These are phyloP conservation scores for Puccinia triticina DNA, from an alignment of 1,284 basidiomycete genomes.

Conservation along the genomic window DNA sequence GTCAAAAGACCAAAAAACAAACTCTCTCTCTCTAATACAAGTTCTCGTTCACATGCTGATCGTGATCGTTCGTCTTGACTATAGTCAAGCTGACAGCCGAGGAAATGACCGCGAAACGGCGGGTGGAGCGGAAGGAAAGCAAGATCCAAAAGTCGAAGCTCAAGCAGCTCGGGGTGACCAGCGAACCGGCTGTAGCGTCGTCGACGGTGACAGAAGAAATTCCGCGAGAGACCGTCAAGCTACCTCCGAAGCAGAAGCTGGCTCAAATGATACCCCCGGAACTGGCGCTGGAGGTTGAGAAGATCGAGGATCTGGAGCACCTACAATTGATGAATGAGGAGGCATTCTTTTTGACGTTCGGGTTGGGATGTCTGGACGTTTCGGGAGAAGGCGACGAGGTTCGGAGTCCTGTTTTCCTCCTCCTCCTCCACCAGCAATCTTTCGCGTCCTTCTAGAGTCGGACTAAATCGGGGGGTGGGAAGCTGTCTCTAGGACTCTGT, in stretches of 20 bases:
- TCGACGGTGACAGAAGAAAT: slow-evolving; percentile 11
- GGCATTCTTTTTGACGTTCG: slow-evolving; percentile 76
- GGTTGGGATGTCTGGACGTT: slow-evolving; percentile 47
- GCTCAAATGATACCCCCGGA: slow-evolving; percentile 37
- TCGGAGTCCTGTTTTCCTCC: background rate
- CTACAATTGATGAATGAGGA: slow-evolving; percentile 88
- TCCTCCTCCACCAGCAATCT: slow-evolving; percentile 39
- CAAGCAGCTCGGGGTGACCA: slow-evolving; percentile 65
- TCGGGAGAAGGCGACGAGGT: slow-evolving; percentile 50
- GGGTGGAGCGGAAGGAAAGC: slow-evolving; percentile 82
- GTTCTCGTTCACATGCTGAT: background rate
- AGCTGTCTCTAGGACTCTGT: slow-evolving; percentile 41
- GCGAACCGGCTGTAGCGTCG: background rate
- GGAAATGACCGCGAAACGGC: slow-evolving; percentile 79
- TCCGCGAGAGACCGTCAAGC: slow-evolving; percentile 24
- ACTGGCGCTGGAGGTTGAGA: slow-evolving; percentile 52
- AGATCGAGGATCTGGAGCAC: slow-evolving; percentile 78
- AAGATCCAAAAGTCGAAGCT: slow-evolving; percentile 70
- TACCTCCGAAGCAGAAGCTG: slow-evolving; percentile 24
- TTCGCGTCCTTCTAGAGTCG: background rate
- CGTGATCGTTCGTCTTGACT: no score
- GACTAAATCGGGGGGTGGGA: background rate
- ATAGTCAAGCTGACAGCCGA: slow-evolving; percentile 75
- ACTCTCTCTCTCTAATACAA: background rate
- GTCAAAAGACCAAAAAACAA: slow-evolving; percentile 51